phyloP scores from a whole-genome alignment of 2,329 filamentous ascomycete species.

The Arthrobotrys entomopaga region DNA sequence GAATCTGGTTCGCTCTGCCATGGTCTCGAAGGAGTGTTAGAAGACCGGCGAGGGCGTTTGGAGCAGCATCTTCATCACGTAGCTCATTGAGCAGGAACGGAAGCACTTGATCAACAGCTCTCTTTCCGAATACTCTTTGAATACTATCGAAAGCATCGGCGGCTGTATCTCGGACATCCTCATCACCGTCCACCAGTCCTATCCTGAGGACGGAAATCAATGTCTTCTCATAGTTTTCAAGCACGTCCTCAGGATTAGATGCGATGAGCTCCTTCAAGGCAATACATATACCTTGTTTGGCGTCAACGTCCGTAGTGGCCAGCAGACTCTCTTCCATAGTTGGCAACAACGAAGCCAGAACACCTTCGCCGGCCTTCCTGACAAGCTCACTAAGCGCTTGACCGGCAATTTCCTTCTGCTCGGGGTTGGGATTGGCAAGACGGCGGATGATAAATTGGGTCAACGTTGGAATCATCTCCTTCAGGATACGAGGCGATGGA shows the following conservation, averaged over 20 bases:
- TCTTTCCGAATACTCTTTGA: constrained; percentile 93
- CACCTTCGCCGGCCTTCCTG: constrained; percentile 92
- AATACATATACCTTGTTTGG: constrained; percentile 96
- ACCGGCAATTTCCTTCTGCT: constrained; percentile 98
- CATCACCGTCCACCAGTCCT: constrained; percentile 87
- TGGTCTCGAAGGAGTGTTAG: constrained; percentile 93
- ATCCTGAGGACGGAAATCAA: constrained; percentile 93
- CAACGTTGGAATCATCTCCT: constrained; percentile 93
- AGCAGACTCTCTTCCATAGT: constrained; percentile 92
- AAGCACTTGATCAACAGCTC: constrained; percentile 91
- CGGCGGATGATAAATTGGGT: constrained; percentile 94
- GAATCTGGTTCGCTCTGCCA: constrained; percentile 92
- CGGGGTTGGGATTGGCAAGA: constrained; percentile 94
- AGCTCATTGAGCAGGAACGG: constrained; percentile 91
- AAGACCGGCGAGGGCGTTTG: constrained; percentile 90
- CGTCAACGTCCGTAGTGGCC: constrained; percentile 86
- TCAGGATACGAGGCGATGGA: constrained; percentile 87
- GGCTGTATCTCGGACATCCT: constrained; percentile 91
- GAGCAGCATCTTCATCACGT: constrained; percentile 83
- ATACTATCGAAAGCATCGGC: constrained; percentile 96
- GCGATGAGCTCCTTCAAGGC: constrained; percentile 92
- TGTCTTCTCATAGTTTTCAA: constrained; percentile 94
- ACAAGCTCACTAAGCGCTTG: constrained; percentile 97
- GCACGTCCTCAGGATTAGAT: constrained; percentile 84
- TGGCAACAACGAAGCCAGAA: constrained; percentile 85